Base-by-base conservation (phyloP, 768 basidiomycete genomes). In the Phaffia australis region DNA sequence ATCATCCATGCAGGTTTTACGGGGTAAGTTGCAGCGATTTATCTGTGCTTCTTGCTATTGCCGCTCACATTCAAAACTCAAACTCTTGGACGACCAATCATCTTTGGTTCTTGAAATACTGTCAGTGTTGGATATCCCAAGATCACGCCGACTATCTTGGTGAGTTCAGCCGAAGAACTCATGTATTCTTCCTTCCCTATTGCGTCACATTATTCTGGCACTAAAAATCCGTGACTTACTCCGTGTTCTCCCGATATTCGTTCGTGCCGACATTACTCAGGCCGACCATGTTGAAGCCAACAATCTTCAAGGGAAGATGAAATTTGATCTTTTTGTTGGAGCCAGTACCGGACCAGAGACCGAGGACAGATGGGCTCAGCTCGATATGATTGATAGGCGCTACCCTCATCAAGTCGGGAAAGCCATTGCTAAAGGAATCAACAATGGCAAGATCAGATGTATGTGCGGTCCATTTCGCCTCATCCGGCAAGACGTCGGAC, bases 371-470 rank as follows among this genome's bases (percentile, higher is more conserved):
- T 72, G 69, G 68, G 69, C 68, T 1, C 18, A 50, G 55, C 55
- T 66, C 68, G 58, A 63, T 61, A 71, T 66, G 71, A 71, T 74
- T 48, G 67, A 63, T 57, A 47, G 71, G 15, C 58, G 74, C 5
- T 70, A 56, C 56, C 74, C 74, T 19, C 74, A 74, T 52, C 74
- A 74, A 65, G 72, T 73, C 42, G 74, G 74, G 9, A 74, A 74
- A 69, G 59, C 68, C 32, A 73, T 74, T 35, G 50, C 70, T 3
- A 71, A 71, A 60, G 74, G 72, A 0, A 73, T 73, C 63, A 74
- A 74, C 67, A 56, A 68, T 46, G 73, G 71, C 35, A 62, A 65
- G n/a, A 73, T 74, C 59, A 56, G 70, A 8, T 73, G 52, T 54
- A 23, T 5, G 52, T 54, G 4, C 35, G 11, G 11, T 42, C 35